phyloP scores from a whole-genome alignment of 1,284 basidiomycete genomes.

The Tilletia caries region DNA sequence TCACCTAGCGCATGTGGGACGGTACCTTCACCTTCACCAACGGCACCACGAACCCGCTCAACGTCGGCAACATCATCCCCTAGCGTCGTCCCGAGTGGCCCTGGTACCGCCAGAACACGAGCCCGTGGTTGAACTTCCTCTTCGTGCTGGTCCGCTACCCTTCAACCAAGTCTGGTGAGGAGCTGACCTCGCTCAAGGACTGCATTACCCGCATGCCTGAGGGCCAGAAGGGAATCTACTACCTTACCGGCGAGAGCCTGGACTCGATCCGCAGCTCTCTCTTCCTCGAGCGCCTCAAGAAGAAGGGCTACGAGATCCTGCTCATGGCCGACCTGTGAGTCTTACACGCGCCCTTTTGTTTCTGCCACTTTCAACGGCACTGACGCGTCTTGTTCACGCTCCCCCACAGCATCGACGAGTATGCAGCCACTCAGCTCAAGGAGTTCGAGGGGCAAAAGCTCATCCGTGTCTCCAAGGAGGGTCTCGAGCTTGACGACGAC shows the following conservation, averaged over 20 bases:
- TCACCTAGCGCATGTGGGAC: constrained; percentile 44
- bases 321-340: constrained; percentile 79
- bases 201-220: constrained; percentile 99
- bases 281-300: constrained; percentile 99
- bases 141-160: constrained; percentile 94
- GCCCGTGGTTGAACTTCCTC: constrained; percentile 70
- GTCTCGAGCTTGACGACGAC: constrained; percentile 97
- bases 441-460: constrained; percentile 99
- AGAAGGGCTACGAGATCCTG: constrained; percentile 98
- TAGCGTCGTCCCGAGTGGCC: constrained; percentile 65
- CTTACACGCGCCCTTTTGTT: neutral
- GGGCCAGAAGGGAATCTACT: constrained; percentile 97
- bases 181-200: constrained; percentile 94
- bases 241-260: constrained; percentile 92
- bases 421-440: constrained; percentile 83
- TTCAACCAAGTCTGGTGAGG: constrained; percentile 91
- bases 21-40: constrained; percentile 36
- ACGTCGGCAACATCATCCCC: constrained; percentile 59
- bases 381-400: constrained; percentile 59
- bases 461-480: constrained; percentile 96
- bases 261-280: constrained; percentile 87
- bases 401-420: constrained; percentile 46
- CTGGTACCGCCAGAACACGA: constrained; percentile 77
- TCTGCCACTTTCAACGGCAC: neutral
- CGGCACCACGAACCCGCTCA: constrained; percentile 36